Conservation (phyloP, 2,329 filamentous ascomycete genomes). For the Zymoseptoria ardabiliae region DNA sequence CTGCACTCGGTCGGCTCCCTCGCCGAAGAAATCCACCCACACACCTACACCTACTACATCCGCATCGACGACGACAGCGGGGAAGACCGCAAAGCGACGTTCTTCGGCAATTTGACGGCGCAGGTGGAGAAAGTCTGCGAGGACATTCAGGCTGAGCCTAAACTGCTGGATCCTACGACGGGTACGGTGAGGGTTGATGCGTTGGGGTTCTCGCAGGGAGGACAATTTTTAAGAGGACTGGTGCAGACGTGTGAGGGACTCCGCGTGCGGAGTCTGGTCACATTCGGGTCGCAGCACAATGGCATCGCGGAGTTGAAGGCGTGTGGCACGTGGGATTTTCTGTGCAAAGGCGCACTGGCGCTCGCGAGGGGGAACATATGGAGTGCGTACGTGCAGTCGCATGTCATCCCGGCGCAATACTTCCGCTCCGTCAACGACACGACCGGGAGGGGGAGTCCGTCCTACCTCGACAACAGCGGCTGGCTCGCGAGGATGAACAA, state of each 20-base stretch:
- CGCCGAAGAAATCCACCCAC: slow-evolving; percentile 65
- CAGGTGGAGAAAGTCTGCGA: slow-evolving; percentile 72
- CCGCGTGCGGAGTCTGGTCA: slow-evolving; percentile 70
- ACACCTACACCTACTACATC: slow-evolving; percentile 77
- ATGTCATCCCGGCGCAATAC: slow-evolving; percentile 89
- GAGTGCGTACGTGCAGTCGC: slow-evolving; percentile 66
- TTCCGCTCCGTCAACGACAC: slow-evolving; percentile 61
- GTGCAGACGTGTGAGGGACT: slow-evolving; percentile 87
- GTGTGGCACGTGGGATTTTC: slow-evolving; percentile 64
- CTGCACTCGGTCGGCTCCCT: slow-evolving; percentile 64
- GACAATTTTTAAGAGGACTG: slow-evolving; percentile 88
- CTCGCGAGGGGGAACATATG: slow-evolving; percentile 75
- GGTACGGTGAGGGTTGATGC: slow-evolving; percentile 57
- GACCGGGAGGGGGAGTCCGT: slow-evolving; percentile 48
- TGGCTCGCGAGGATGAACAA: slow-evolving; percentile 97
- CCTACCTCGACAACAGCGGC: slow-evolving; percentile 73
- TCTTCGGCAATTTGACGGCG: slow-evolving; percentile 79
- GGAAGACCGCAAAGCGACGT: slow-evolving; percentile 73
- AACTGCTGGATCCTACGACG: slow-evolving; percentile 63
- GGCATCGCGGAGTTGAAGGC: slow-evolving; percentile 77
- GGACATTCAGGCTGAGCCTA: slow-evolving; percentile 66
- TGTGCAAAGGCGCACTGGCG: slow-evolving; percentile 74
- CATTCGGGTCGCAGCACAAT: slow-evolving; percentile 86
- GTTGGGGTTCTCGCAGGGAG: slow-evolving; percentile 90
- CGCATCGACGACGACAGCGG: slow-evolving; percentile 58